Conservation (phyloP, 1,139 yeast species). For the Yamadazyma friedrichii region DNA sequence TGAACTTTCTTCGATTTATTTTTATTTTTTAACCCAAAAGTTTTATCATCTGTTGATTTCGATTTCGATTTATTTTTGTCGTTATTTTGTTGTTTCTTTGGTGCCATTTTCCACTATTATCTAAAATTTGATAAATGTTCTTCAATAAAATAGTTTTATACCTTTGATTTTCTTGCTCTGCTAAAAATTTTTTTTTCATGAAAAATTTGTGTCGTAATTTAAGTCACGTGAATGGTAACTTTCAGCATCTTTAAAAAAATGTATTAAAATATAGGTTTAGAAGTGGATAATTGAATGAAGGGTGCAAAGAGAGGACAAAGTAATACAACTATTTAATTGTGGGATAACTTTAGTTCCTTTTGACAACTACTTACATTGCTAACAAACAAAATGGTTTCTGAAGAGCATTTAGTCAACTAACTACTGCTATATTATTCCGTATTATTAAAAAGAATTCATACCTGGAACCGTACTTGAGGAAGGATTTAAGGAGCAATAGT, state of each 20-base stretch:
- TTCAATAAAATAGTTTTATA: background rate
- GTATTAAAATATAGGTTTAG: too few relatives aligned
- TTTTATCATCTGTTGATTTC: constrained; percentile 78
- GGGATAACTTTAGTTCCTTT: too few relatives aligned
- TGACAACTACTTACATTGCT: too few relatives aligned
- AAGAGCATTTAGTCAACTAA: too few relatives aligned
- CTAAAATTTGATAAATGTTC: background rate
- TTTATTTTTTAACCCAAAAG: constrained; percentile 93
- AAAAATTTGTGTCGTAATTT: constrained; percentile 7
- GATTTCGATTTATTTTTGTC: constrained; percentile 62
- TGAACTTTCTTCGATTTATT: constrained; percentile 93
- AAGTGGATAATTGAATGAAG: too few relatives aligned
- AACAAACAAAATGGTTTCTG: too few relatives aligned
- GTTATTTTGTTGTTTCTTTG: constrained; percentile 64
- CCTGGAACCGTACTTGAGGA: too few relatives aligned
- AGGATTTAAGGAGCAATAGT: too few relatives aligned
- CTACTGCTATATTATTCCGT: too few relatives aligned
- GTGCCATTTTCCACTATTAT: constrained; percentile 50
- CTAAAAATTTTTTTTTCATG: constrained; percentile 6
- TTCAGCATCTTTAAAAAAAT: background rate
- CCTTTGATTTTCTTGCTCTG: constrained; percentile 2
- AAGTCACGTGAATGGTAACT: background rate
- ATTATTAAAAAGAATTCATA: too few relatives aligned
- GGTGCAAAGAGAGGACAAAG: too few relatives aligned
- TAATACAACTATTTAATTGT: too few relatives aligned